These are phyloP conservation scores for Ustilago tritici DNA, from an alignment of 1,284 basidiomycete genomes.

Conservation along the genomic window DNA sequence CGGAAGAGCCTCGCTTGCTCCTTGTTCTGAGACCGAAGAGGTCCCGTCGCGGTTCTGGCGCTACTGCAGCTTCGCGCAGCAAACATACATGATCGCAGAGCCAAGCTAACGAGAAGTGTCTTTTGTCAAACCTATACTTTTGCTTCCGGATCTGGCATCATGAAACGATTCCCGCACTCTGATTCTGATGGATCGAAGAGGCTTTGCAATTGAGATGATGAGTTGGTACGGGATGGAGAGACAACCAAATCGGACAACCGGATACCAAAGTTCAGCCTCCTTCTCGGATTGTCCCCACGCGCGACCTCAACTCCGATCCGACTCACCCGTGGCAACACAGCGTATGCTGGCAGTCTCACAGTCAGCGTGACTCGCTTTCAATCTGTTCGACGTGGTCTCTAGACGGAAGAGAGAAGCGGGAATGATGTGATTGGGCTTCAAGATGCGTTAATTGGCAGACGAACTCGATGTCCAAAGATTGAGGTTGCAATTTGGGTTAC, in stretches of 20 bases:
- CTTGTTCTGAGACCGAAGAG: not conserved
- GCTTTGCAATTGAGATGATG: not conserved
- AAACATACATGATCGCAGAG: not conserved
- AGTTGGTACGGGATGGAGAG: not conserved
- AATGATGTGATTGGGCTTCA: not conserved
- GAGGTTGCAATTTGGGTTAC: not conserved
- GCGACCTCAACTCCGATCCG: not conserved
- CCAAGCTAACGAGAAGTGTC: not conserved
- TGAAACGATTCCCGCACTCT: not conserved
- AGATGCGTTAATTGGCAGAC: not conserved
- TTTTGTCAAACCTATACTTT: not conserved
- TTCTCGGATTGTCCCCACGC: not conserved
- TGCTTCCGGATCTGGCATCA: not conserved
- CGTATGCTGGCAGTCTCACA: not conserved
- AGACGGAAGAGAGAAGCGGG: not conserved
- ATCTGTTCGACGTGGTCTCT: not conserved
- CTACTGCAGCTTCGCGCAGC: conserved; percentile 1
- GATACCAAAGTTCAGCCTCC: conserved; percentile 29
- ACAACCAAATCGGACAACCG: not conserved
- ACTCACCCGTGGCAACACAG: not conserved
- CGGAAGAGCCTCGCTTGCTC: not conserved
- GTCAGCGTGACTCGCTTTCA: not conserved
- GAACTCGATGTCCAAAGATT: not conserved
- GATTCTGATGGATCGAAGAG: not conserved
- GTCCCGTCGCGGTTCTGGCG: not conserved